phyloP scores from a whole-genome alignment of 345 rosid species.

The Ceriops zippeliana region DNA sequence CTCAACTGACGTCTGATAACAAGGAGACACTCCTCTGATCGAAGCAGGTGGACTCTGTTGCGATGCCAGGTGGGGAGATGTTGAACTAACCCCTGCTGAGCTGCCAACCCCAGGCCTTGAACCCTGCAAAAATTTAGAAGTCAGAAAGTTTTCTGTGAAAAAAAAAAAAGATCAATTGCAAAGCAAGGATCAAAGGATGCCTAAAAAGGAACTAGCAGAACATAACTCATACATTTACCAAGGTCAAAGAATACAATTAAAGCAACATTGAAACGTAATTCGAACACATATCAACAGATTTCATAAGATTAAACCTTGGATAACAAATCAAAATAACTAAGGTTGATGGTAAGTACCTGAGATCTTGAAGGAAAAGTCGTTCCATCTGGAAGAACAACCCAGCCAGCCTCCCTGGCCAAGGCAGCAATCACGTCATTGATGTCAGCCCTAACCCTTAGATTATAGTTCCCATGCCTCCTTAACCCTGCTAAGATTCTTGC shows the following conservation, averaged over 20 bases:
- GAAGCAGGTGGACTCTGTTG: constrained; percentile 62
- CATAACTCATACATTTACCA: not conserved
- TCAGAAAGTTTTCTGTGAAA: not conserved
- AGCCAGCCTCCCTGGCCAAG: constrained; percentile 98
- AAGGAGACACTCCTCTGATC: constrained; percentile 56
- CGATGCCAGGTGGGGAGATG: constrained; percentile 62
- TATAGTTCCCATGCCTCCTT: constrained; percentile 95
- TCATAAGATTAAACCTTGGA: not conserved
- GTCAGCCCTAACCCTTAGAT: constrained; percentile 98
- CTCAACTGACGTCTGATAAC: constrained; percentile 57
- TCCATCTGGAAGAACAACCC: constrained; percentile 99
- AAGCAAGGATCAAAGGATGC: constrained; percentile 4
- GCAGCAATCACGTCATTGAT: constrained; percentile 98
- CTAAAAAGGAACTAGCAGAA: not conserved
- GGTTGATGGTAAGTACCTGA: constrained; percentile 53
- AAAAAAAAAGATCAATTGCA: not conserved
- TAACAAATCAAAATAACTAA: not conserved
- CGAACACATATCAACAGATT: not conserved
- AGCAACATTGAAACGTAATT: not conserved
- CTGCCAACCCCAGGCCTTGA: constrained; percentile 65
- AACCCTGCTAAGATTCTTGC: constrained; percentile 97
- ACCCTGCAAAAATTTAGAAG: constrained; percentile 41
- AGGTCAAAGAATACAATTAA: no score
- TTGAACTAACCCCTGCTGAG: constrained; percentile 43
- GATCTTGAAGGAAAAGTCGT: constrained; percentile 94